phyloP scores from a whole-genome alignment of 495 filamentous ascomycete genomes.

The Mycothermus thermophilus region DNA sequence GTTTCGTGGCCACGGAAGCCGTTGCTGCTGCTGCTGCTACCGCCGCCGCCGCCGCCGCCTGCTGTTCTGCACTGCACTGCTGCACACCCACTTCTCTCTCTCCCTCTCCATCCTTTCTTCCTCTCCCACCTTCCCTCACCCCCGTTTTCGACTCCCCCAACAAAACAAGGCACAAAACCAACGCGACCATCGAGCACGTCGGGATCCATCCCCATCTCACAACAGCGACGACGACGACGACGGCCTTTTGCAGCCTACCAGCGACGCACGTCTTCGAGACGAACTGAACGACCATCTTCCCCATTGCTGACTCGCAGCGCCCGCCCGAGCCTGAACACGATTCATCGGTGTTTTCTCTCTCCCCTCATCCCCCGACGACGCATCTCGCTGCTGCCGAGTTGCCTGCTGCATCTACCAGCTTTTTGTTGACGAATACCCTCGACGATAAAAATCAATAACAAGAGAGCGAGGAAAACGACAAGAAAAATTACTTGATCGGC shows the following conservation, averaged over 20 bases:
- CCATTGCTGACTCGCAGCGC: conserved; percentile 10
- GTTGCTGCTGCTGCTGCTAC: no score
- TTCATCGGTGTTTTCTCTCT: conserved; percentile 7
- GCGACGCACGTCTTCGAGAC: conserved; percentile 8
- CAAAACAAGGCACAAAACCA: conserved; percentile 10
- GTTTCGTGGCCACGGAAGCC: no score
- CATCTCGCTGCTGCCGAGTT: conserved; percentile 8
- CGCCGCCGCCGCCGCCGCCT: no score
- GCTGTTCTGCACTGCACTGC: no score
- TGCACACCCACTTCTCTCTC: conserved; percentile 12
- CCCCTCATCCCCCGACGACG: conserved; percentile 8
- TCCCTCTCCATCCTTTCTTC: conserved; percentile 3
- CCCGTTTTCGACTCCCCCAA: conserved; percentile 17
- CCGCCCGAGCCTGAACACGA: conserved; percentile 7
- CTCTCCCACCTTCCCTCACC: no score
- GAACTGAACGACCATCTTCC: conserved; percentile 6
- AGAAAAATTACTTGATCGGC: no score
- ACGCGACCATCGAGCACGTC: no score
- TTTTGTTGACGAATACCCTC: no score
- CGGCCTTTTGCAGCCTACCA: conserved; percentile 3
- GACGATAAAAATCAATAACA: no score
- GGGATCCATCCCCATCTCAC: no score
- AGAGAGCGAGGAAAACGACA: no score
- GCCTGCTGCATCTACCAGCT: no score
- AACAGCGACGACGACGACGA: conserved; percentile 7